Evolutionary conservation across 768 basidiomycete genomes (phyloP), one percentile per base, ranked within the genome.

Genomic region (Candolleomyces efflorescens): DNA sequence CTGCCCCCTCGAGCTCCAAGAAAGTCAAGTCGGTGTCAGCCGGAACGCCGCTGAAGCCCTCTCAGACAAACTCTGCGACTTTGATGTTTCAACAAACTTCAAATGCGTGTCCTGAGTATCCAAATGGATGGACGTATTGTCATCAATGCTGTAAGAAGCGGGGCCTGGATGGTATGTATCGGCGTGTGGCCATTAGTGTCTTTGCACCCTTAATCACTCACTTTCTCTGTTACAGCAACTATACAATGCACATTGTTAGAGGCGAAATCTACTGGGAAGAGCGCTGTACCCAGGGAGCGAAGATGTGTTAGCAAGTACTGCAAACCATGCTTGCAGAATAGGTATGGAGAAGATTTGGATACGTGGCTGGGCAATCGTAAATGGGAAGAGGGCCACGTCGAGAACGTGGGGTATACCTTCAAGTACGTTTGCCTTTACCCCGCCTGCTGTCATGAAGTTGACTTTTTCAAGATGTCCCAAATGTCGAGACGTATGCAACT

Each of bases 91-190:
- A 43, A 12, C 13, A 7, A 11, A 7, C 41, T 43, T 43, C 44
- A 15, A 38, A 43, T 23, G 27, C 38, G 20, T 68, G 64, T 24
- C 56, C 65, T 6, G 70, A 73, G n/a, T 73, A 69, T 60, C 73
- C 74, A 11, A 70, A 72, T 53, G 76, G 79, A 64, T 65, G 76
- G 67, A 69, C 82, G 51, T 82, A 84, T 62, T 91, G 90, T 62
- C 90, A 90, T 67, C 89, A 90, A 64, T 90, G 90, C 69, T 77
- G 75, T 60, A 80, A 78, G 66, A 87, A 85, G 62, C 82, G 83
- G 52, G 83, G 82, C 62, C 65, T 68, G 26, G 65, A 71, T 47
- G 71, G 88, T 86, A 47, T 52, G 77, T 67, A 32, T 32, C 32
- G 32, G 32, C 20, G 20, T 45, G 57, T 9, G 17, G 39, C n/a